Evolutionary conservation across 805 yeast genomes (phyloP), one percentile per base, ranked within the genome.

Genomic region (Pichia occidentalis): DNA sequence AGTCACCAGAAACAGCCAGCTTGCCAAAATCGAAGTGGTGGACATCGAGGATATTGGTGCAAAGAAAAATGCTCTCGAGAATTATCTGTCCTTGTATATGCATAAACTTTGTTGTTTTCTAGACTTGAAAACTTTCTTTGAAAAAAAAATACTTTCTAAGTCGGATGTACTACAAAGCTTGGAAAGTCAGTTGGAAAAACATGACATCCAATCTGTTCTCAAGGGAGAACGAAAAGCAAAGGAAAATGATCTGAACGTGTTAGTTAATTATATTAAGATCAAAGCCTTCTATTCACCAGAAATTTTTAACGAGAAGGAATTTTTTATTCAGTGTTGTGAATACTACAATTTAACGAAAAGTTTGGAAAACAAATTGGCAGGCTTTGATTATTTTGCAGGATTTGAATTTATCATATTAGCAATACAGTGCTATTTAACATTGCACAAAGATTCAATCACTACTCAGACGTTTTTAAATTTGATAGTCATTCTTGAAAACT

Each of bases 331-430:
- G 4, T 61, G 67, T 33, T 51, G 72, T n/a, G 33, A 39, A 0
- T 60, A 60, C 21, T 80, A 70, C 52, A 57, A 60, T 12, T 46
- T 54, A 12, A 65, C 68, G 39, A 62, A 57, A 41, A 55, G 50
- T 13, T 53, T 65, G 25, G 57, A 70, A 32, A 33, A 51, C 20
- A 45, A 46, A 5, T 73, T 74, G 51, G 62, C 66, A 33, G 69
- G 66, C 38, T 80, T 81, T 28, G 95, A 87, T 53, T 82, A 80
- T 54, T 81, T 79, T 45, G 54, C 75, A 2, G 84, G 82, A 6
- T 77, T 81, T 43, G 85, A 80, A 38, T 70, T 84, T 32, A 56
- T 84, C 8, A 54, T 86, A 5, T 57, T 80, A 33, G 72, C 79
- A 2, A 67, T 77, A 0, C 59, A 70, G 51, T 57, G 59, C 1